Evolutionary conservation across 2,329 filamentous ascomycete genomes (phyloP).

Genomic region (Fusarium subtropicale): DNA sequence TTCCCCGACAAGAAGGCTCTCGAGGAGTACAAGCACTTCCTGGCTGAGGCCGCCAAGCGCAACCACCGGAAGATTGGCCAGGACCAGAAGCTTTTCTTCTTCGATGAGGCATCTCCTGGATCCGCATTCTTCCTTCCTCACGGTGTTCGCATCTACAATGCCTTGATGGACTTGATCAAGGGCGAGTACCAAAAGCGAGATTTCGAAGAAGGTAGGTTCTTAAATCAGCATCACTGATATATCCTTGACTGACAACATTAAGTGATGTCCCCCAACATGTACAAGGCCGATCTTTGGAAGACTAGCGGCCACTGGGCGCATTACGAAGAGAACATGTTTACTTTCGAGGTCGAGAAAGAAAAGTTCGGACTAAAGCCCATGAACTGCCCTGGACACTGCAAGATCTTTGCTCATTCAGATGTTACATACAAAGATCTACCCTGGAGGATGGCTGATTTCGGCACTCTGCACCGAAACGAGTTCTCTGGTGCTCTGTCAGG

Average conservation of each 20-base stretch:
- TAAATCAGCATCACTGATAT: background rate
- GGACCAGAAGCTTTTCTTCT: slow-evolving; percentile 98
- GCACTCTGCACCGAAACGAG: slow-evolving; percentile 94
- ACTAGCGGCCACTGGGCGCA: slow-evolving; percentile 90
- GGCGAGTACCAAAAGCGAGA: slow-evolving; percentile 92
- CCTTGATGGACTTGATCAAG: slow-evolving; percentile 82
- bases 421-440: slow-evolving; percentile 88
- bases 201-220: slow-evolving; percentile 74
- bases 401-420: slow-evolving; percentile 86
- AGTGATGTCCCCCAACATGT: slow-evolving; percentile 95
- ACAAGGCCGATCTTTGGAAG: slow-evolving; percentile 93
- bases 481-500: slow-evolving; percentile 91
- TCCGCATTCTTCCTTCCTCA: slow-evolving; percentile 93
- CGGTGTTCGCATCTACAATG: slow-evolving; percentile 93
- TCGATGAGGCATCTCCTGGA: slow-evolving; percentile 92
- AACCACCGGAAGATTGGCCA: slow-evolving; percentile 94
- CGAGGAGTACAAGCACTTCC: slow-evolving; percentile 91
- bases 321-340: slow-evolving; percentile 90
- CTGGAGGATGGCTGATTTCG: slow-evolving; percentile 94
- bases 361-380: slow-evolving; percentile 85
- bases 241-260: background rate
- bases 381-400: slow-evolving; percentile 96
- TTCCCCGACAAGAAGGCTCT: slow-evolving; percentile 97
- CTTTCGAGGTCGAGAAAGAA: slow-evolving; percentile 81
- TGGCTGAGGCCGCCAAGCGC: slow-evolving; percentile 97